These are phyloP conservation scores for Eimeria maxima DNA, from an alignment of 169 alveolate genomes.

Conservation along the genomic window DNA sequence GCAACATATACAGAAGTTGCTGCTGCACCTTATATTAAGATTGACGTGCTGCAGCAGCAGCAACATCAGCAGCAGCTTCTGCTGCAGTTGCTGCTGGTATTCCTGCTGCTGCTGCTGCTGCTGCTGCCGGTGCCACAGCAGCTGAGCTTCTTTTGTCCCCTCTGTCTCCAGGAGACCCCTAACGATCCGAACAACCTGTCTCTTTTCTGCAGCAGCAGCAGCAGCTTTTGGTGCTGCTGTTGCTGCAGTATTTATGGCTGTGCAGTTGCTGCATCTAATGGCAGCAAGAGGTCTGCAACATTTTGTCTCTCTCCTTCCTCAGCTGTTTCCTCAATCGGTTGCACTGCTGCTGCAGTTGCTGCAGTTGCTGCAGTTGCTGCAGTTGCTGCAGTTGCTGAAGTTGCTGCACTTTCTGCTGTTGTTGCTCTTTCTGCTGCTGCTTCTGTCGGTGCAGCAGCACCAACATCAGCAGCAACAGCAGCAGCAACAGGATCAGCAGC, in stretches of 20 bases:
- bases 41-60: too few species aligned
- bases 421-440: neutral
- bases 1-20: too few species aligned
- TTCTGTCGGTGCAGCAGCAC: slow-evolving; percentile 6
- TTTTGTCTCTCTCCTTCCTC: neutral
- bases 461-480: neutral
- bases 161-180: neutral
- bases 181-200: neutral
- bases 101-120: slow-evolving; percentile 52
- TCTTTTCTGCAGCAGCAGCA: slow-evolving; percentile 16
- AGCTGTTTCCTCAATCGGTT: neutral
- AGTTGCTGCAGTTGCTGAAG: too few species aligned
- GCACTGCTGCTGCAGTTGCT: neutral
- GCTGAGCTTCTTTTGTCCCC: neutral
- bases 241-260: neutral
- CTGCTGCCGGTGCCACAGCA: neutral
- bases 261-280: slow-evolving; percentile 7
- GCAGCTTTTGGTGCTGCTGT: too few species aligned
- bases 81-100: too few species aligned
- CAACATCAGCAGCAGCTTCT: too few species aligned
- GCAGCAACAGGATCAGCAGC: too few species aligned
- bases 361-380: neutral
- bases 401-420: too few species aligned
- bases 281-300: neutral
- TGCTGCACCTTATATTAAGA: too few species aligned